A percentile compares a stretch with the other conserved stretches of the same genome.
Evolutionary conservation across 768 basidiomycete species (phyloP).

Genomic region (Boletus patriciae): DNA sequence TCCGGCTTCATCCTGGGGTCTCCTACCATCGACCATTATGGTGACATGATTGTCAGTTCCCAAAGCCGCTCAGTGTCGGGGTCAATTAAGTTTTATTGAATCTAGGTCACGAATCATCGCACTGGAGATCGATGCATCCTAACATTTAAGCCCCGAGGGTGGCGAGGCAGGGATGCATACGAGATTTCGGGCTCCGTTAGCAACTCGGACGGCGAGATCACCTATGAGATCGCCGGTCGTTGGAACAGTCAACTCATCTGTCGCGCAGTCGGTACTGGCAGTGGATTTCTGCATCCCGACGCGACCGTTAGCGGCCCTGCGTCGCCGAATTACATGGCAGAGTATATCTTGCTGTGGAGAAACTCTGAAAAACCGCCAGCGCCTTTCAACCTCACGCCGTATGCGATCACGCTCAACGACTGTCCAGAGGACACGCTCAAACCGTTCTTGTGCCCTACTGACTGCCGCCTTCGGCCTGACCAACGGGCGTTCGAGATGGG

Average conservation of each 20-base stretch:
- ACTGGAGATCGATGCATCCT: constrained; percentile 85
- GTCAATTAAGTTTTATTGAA: constrained; percentile 4
- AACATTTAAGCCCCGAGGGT: constrained; percentile 95
- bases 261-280: constrained; percentile 61
- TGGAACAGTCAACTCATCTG: constrained; percentile 97
- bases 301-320: constrained; percentile 50
- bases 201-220: constrained; percentile 60
- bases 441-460: constrained; percentile 81
- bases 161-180: constrained; percentile 88
- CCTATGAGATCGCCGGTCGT: constrained; percentile 89
- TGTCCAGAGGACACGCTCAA: constrained; percentile 69
- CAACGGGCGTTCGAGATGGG: constrained; percentile 94
- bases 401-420: constrained; percentile 89
- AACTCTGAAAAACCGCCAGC: constrained; percentile 82
- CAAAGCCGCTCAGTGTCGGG: background rate
- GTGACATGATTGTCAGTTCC: constrained; percentile 82
- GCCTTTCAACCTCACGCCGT: constrained; percentile 95
- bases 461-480: constrained; percentile 90
- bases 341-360: constrained; percentile 88
- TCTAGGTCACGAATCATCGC: constrained; percentile 78
- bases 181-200: constrained; percentile 88
- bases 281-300: constrained; percentile 70
- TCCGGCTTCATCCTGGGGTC: constrained; percentile 92
- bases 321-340: constrained; percentile 49
- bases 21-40: constrained; percentile 89